Evolutionary conservation across 345 rosid genomes (phyloP).

Genomic region (Heritiera littoralis): DNA sequence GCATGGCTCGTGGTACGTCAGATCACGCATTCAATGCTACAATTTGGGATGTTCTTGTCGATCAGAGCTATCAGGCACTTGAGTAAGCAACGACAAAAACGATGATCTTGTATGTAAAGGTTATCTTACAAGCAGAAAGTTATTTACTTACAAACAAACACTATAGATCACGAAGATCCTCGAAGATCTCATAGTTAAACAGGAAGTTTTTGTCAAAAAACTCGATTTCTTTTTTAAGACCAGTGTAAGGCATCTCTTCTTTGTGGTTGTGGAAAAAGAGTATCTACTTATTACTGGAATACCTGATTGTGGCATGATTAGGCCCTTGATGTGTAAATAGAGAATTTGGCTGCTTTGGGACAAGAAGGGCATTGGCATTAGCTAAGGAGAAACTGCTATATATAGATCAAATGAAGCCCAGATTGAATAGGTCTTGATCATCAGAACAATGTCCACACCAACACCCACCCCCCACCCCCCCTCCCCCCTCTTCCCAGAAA

Average conservation of each 20-base stretch:
- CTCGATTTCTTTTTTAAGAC: neutral
- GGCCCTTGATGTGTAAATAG: neutral
- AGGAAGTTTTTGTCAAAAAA: neutral
- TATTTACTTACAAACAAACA: neutral
- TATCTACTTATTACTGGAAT: neutral
- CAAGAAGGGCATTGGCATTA: neutral
- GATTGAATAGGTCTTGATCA: too few species aligned
- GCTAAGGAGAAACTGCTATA: too few species aligned
- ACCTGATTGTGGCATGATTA: neutral
- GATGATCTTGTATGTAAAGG: neutral
- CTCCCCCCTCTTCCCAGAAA: too few species aligned
- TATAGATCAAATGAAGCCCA: too few species aligned
- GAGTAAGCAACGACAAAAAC: neutral
- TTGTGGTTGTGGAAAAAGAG: neutral
- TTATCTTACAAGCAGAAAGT: neutral
- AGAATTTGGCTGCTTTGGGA: neutral
- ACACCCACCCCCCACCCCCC: neutral
- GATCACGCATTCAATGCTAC: constrained; percentile 99
- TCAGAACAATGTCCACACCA: too few species aligned
- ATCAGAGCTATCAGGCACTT: constrained; percentile 87
- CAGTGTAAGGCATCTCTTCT: neutral
- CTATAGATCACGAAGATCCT: neutral
- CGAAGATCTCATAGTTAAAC: neutral
- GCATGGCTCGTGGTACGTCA: constrained; percentile 98
- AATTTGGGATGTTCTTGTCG: constrained; percentile 98